These are phyloP conservation scores for Kernera saxatilis DNA, from an alignment of 345 rosid species.

Conservation along the genomic window DNA sequence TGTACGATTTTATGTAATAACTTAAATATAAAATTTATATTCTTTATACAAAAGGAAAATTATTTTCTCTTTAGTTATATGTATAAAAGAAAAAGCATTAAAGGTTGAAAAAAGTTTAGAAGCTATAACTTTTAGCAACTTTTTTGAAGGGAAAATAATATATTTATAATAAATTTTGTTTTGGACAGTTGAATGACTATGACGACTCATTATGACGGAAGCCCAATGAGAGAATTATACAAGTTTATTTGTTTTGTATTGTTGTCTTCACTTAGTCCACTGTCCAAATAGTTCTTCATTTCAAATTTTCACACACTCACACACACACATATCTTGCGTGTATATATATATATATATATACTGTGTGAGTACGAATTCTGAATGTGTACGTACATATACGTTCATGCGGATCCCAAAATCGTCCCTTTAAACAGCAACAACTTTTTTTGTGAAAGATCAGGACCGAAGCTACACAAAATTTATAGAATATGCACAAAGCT, in stretches of 20 bases:
- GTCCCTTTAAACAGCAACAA: background rate
- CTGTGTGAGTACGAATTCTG: background rate
- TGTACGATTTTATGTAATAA: background rate
- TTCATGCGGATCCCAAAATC: constrained; percentile 4
- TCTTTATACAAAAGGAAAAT: background rate
- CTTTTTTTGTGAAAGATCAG: background rate
- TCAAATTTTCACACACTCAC: constrained; percentile 4
- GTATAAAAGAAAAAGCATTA: constrained; percentile 15
- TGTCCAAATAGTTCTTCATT: constrained; percentile 23
- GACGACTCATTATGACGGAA: constrained; percentile 34
- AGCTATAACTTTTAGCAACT: constrained; percentile 24
- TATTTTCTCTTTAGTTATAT: background rate
- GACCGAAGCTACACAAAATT: background rate
- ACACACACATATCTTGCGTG: background rate
- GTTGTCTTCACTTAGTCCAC: constrained; percentile 33
- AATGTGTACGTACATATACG: background rate
- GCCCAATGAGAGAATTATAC: constrained; percentile 28
- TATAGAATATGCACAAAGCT: background rate
- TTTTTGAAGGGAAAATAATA: background rate
- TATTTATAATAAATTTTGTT: background rate
- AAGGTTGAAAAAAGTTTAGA: constrained; percentile 20
- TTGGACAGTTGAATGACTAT: constrained; percentile 33
- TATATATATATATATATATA: background rate
- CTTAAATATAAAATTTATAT: background rate
- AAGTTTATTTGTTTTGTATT: constrained; percentile 28